Evolutionary conservation across 192 early-diverging fungal species (phyloP).

Genomic region (Neocallimastix lanati): DNA sequence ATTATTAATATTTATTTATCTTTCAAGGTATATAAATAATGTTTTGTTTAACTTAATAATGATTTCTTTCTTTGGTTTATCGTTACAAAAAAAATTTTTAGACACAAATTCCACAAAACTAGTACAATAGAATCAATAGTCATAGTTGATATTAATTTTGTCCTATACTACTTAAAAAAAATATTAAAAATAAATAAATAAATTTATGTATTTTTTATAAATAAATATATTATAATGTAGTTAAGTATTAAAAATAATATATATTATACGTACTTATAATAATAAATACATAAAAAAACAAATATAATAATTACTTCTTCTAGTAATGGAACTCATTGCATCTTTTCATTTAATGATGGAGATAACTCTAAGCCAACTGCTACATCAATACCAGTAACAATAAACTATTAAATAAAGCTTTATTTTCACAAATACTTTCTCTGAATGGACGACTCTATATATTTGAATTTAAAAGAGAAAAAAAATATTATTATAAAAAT

Average conservation of each 20-base stretch:
- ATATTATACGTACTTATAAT: no score
- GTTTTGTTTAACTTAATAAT: no score
- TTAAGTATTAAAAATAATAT: no score
- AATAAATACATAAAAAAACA: neutral
- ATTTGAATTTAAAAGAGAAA: no score
- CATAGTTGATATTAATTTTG: slow-evolving; percentile 65
- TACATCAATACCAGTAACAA: slow-evolving; percentile 69
- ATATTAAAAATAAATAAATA: neutral
- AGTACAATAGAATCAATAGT: slow-evolving; percentile 68
- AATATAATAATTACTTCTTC: slow-evolving; percentile 30
- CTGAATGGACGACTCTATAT: slow-evolving; percentile 77
- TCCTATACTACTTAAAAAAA: slow-evolving; percentile 42
- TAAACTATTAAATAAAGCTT: slow-evolving; percentile 74
- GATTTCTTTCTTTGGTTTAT: no score
- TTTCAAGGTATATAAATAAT: no score
- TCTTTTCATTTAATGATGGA: slow-evolving; percentile 69
- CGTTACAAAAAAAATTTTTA: no score
- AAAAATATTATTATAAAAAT: no score
- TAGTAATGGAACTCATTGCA: slow-evolving; percentile 84
- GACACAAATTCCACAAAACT: no score
- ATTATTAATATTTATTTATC: no score
- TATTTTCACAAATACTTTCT: slow-evolving; percentile 82
- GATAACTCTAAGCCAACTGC: slow-evolving; percentile 76
- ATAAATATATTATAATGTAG: no score
- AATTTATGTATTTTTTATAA: no score